phyloP scores from a whole-genome alignment of 2,329 filamentous ascomycete species.

The Cladobotryum mycophilum region DNA sequence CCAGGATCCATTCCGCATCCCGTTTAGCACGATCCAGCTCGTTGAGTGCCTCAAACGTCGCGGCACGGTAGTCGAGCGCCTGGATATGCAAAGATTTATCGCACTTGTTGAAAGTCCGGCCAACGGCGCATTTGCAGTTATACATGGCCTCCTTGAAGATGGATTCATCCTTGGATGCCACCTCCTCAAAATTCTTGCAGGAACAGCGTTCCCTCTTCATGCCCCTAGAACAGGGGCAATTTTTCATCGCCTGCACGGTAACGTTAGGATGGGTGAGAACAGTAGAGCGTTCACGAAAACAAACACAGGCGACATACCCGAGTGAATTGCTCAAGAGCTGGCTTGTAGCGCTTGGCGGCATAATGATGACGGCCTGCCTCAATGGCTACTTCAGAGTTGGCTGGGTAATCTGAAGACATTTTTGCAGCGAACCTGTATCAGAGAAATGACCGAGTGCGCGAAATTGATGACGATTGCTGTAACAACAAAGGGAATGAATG shows the following conservation, averaged over 20 bases:
- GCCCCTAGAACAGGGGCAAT: constrained; percentile 29
- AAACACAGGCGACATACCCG: constrained; percentile 17
- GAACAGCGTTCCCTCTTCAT: constrained; percentile 30
- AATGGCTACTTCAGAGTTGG: constrained; percentile 24
- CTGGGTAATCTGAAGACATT: not conserved
- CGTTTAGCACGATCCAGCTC: constrained; percentile 31
- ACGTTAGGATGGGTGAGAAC: not conserved
- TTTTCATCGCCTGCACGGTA: constrained; percentile 28
- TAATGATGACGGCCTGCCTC: constrained; percentile 29
- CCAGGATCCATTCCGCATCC: constrained; percentile 38
- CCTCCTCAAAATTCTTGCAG: constrained; percentile 34
- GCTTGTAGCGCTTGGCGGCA: constrained; percentile 26
- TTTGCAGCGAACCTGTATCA: not conserved
- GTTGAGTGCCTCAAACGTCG: constrained; percentile 32
- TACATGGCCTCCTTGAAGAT: constrained; percentile 38
- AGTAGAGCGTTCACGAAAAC: not conserved
- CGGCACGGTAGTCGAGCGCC: constrained; percentile 36
- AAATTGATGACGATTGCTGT: too few relatives aligned
- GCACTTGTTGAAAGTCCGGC: constrained; percentile 34
- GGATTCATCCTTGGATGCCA: constrained; percentile 26
- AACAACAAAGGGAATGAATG: too few relatives aligned
- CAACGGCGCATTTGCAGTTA: constrained; percentile 31
- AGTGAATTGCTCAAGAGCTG: constrained; percentile 33
- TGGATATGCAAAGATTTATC: constrained; percentile 31
- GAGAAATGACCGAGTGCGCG: too few relatives aligned